These are phyloP conservation scores for Teunomyces pallodes DNA, from an alignment of 805 yeast species.

Conservation along the genomic window DNA sequence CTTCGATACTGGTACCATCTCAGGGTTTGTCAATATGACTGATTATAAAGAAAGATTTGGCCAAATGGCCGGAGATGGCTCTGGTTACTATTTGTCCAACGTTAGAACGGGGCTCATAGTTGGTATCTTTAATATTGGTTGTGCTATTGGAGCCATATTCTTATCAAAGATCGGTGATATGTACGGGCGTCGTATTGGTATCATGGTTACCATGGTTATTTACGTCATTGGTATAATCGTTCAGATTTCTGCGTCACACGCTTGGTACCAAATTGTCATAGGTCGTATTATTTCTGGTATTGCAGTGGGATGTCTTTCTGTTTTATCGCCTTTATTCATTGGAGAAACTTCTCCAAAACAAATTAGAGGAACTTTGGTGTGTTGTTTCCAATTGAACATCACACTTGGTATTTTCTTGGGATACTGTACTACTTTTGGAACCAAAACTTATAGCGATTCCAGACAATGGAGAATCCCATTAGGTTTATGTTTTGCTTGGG, in stretches of 20 bases:
- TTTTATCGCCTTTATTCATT: slow-evolving; percentile 63
- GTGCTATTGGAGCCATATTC: slow-evolving; percentile 69
- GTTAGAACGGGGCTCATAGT: slow-evolving; percentile 53
- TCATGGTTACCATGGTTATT: slow-evolving; percentile 51
- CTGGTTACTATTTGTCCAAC: slow-evolving; percentile 36
- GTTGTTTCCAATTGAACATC: slow-evolving; percentile 66
- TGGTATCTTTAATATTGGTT: slow-evolving; percentile 62
- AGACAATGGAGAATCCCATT: slow-evolving; percentile 70
- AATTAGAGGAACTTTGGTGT: slow-evolving; percentile 68
- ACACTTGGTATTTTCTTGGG: slow-evolving; percentile 72
- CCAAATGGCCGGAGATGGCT: slow-evolving; percentile 37
- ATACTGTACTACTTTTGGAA: slow-evolving; percentile 64
- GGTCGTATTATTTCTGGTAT: slow-evolving; percentile 68
- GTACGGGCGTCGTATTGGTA: slow-evolving; percentile 58
- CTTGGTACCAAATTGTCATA: slow-evolving; percentile 63
- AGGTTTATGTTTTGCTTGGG: slow-evolving; percentile 48
- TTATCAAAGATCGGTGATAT: slow-evolving; percentile 57
- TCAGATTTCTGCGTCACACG: slow-evolving; percentile 52
- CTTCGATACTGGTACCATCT: slow-evolving; percentile 77
- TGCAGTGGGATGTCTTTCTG: slow-evolving; percentile 72
- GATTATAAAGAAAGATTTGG: slow-evolving; percentile 54
- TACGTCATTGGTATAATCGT: slow-evolving; percentile 61
- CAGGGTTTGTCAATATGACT: slow-evolving; percentile 67
- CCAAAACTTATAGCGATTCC: slow-evolving; percentile 45
- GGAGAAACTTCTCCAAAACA: slow-evolving; percentile 70